These are phyloP conservation scores for Neurospora sp. DNA, from an alignment of 495 filamentous ascomycete genomes.

Conservation along the genomic window DNA sequence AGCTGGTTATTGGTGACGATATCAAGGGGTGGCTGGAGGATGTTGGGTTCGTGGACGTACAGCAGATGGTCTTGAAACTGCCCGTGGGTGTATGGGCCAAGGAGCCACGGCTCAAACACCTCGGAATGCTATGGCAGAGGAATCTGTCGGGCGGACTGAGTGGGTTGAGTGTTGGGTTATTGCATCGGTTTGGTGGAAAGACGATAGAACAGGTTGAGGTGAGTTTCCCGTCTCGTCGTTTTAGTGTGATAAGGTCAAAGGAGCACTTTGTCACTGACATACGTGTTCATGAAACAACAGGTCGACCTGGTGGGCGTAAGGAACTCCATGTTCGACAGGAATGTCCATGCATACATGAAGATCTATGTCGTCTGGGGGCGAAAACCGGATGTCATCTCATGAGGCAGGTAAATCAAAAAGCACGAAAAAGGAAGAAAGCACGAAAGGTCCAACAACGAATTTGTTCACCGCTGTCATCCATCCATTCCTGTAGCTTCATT, in stretches of 20 bases:
- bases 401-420: background rate
- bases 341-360: constrained; percentile 46
- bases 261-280: background rate
- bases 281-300: constrained; percentile 12
- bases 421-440: background rate
- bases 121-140: constrained; percentile 28
- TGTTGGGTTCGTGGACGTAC: constrained; percentile 54
- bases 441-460: background rate
- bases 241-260: background rate
- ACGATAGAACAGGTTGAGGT: constrained; percentile 34
- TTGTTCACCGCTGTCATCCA: background rate
- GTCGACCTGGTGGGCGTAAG: constrained; percentile 51
- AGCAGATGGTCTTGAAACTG: constrained; percentile 44
- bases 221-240: constrained; percentile 3
- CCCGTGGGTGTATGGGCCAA: constrained; percentile 47
- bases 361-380: constrained; percentile 45
- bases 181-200: constrained; percentile 26
- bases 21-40: constrained; percentile 48
- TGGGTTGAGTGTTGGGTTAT: constrained; percentile 20
- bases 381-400: constrained; percentile 30
- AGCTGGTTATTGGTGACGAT: constrained; percentile 38
- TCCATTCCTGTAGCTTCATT: background rate
- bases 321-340: constrained; percentile 42
- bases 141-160: constrained; percentile 22
- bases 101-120: constrained; percentile 14